Base-by-base conservation (phyloP, 345 rosid species). In the Viola odorata region DNA sequence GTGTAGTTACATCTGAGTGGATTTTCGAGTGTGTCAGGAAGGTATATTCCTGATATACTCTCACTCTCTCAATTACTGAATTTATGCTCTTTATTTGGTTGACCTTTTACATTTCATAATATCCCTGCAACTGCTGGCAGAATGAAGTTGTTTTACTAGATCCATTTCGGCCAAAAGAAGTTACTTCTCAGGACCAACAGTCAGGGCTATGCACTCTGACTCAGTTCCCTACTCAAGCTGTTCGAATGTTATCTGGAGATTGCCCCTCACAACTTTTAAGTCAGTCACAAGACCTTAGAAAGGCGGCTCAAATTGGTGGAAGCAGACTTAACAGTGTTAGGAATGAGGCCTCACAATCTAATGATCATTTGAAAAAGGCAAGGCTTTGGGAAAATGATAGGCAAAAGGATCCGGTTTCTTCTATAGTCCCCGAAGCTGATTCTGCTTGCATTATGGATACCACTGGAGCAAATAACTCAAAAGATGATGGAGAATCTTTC, bases 1-100 rank as follows among this genome's bases (percentile, higher is more conserved):
- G 58, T 53, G 70, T 84, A 17, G 76, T 86, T 59, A 83, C 95
- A 55, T 63, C 81, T 50, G 96, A 88, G 45, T 94, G 99, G 99
- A 69, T 90, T 55, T 86, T 74, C 75, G 96, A 90, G 70, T 90
- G 99, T 78, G 78, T 85, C 70, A 82, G 81, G 74, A 87, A 81
- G 97, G 99, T 94, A 75, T 36, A 58, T 67, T 60, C 59, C 58
- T 60, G 45, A 52, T 59, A 36, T 12, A 7, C 37, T 36, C 17
- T 17, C 12, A 12, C 14, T 17, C 6, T 53, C 9, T 64, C 5
- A 40, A 9, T 47, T 12, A 12, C 41, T 55, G 39, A 45, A 11
- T 37, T 12, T 58, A 13, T 41, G 13, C 41, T 41, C 38, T 50
- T 55, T 15, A 4, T 50, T 40, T 41, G 15, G 2, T 8, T 10